A percentile compares a stretch with the other conserved stretches of the same genome.
phyloP scores from a whole-genome alignment of 257 asterid species.

The Primulina tabacum region DNA sequence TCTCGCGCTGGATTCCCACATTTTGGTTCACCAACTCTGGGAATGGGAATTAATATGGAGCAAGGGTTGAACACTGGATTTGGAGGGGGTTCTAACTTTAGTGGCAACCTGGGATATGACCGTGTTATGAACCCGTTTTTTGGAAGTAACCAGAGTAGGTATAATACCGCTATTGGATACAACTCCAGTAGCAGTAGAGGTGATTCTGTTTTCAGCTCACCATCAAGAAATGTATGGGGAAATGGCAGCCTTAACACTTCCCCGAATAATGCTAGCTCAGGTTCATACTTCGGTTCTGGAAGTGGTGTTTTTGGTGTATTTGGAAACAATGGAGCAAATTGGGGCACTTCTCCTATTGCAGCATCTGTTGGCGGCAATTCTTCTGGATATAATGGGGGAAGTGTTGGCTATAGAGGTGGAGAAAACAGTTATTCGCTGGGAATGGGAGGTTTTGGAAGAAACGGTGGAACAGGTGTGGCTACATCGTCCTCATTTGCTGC shows the following conservation, averaged over 20 bases:
- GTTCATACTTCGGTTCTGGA: conserved; percentile 11
- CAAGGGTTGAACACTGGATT: conserved; percentile 7
- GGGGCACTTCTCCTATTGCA: conserved; percentile 14
- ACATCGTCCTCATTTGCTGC: conserved; percentile 1
- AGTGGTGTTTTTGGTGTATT: conserved; percentile 8
- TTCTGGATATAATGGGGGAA: background rate
- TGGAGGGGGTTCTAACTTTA: conserved; percentile 16
- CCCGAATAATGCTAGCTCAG: conserved; percentile 5
- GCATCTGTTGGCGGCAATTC: conserved; percentile 1
- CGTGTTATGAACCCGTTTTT: conserved; percentile 14
- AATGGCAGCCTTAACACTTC: conserved; percentile 1
- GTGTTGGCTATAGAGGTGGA: conserved; percentile 3
- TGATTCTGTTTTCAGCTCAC: conserved; percentile 19
- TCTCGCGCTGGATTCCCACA: conserved; percentile 11
- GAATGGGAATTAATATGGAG: conserved; percentile 8
- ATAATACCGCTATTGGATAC: conserved; percentile 5
- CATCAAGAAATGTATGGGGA: conserved; percentile 21
- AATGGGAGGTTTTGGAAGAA: conserved; percentile 8
- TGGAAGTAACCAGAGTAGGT: conserved; percentile 8
- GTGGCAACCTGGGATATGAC: conserved; percentile 15
- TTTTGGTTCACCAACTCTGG: conserved; percentile 16
- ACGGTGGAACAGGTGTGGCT: conserved; percentile 9
- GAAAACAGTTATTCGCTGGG: conserved; percentile 15
- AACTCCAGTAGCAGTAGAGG: conserved; percentile 3
- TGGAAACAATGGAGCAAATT: conserved; percentile 10